Evolutionary conservation across 805 yeast species (phyloP), one percentile per base, ranked within the genome.

Genomic region (Candida xiaguanensis): DNA sequence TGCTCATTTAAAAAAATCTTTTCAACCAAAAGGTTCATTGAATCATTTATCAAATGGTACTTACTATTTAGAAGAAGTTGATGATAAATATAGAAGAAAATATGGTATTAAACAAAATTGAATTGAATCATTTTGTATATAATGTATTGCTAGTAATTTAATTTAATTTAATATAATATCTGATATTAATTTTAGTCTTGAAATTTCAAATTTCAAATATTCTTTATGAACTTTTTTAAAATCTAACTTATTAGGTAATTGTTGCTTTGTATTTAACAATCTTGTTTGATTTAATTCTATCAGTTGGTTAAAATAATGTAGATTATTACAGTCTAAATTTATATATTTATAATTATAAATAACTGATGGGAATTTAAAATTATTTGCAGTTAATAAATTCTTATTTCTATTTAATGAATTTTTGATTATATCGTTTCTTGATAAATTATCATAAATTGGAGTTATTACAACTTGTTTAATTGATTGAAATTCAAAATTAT

Each of bases 1-100:
- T 55, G 85, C 91, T 34, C 96, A 91, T 60, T 70, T 88, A 62
- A 76, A 87, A 65, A 87, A 88, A 67, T 67, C 72, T 49, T 84
- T 77, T 73, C 69, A 72, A 60, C 99, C 99, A 52, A 61, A 71
- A 44, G 98, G 98, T 35, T 69, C 82, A 31, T 72, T 79, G 50
- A 96, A 87, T 13, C 70, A 75, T 56, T 67, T 93, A 53, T 72
- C 77, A 42, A 47, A 70, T 18, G 97, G 96, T 39, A 75, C 88
- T 38, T 93, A 86, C 72, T 93, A 91, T 70, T 75, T 93, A 59
- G 76, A 78, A 42, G 77, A 79, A 49, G 72, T 93, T 55, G 93
- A 91, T 65, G 97, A 88, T 60, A 86, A 75, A 70, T 93, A 65
- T 77, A 87, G 87, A 73, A 85, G 99, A 73, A 58, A 59, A 41